Conservation (phyloP, 78 protist genomes). For the Cavenderia fasciculata region DNA sequence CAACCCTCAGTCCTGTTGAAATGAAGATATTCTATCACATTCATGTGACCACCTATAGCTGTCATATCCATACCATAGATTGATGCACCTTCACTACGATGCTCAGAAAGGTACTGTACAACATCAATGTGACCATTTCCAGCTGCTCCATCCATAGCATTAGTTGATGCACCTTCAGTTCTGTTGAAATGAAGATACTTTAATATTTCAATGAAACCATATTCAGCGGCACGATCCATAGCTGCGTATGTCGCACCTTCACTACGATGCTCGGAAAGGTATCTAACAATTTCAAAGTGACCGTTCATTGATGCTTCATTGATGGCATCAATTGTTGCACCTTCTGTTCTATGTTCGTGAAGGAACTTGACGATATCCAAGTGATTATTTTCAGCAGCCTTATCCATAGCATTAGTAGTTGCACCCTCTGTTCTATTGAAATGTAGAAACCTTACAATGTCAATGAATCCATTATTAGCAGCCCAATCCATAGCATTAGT, state of each 20-base stretch:
- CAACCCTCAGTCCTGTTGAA: too few relatives aligned
- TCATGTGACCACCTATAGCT: too few relatives aligned
- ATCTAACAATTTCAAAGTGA: not conserved
- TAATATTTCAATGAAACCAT: not conserved
- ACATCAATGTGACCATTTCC: not conserved
- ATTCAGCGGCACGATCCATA: slow-evolving; percentile 2
- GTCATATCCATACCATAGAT: too few relatives aligned
- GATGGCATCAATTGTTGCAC: not conserved
- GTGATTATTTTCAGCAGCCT: not conserved
- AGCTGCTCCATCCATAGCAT: not conserved
- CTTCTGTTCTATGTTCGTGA: not conserved
- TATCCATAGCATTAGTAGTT: not conserved
- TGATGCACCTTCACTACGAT: not conserved
- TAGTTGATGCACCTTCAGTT: not conserved
- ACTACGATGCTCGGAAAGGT: not conserved
- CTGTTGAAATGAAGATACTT: not conserved
- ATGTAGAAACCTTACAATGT: not conserved
- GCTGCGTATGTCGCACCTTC: not conserved
- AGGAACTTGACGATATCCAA: not conserved
- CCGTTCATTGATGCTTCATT: not conserved
- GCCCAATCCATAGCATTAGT: not conserved
- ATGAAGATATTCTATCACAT: too few relatives aligned
- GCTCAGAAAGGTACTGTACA: not conserved
- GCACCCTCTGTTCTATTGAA: not conserved
- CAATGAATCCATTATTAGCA: not conserved